Conservation (phyloP, 495 filamentous ascomycete species). For the Aspergillus baeticus region DNA sequence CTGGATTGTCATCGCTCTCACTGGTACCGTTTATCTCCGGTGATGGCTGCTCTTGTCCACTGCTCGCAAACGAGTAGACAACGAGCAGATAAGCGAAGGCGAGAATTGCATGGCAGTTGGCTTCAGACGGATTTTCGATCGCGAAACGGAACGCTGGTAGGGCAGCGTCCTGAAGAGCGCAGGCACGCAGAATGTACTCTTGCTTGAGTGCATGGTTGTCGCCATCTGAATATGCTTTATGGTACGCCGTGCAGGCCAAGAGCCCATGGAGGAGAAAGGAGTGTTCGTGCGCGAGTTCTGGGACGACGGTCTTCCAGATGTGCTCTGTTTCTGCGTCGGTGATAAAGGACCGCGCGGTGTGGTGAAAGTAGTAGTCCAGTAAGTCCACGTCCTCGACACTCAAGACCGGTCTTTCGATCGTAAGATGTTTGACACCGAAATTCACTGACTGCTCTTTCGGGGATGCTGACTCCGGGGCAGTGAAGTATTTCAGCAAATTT, state of each 20-base stretch:
- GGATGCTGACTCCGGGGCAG: conserved; percentile 4
- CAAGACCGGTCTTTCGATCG: conserved; percentile 2
- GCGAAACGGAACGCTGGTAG: conserved; percentile 31
- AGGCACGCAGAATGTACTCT: conserved; percentile 22
- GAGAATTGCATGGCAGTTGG: conserved; percentile 37
- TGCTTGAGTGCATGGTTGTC: conserved; percentile 7
- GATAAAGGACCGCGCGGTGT: conserved; percentile 21
- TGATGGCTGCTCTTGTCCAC: background rate
- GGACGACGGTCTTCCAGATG: conserved; percentile 23
- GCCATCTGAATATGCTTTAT: conserved; percentile 22
- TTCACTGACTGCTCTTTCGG: background rate
- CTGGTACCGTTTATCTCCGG: background rate
- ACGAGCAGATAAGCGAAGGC: conserved; percentile 35
- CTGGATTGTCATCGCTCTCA: too few relatives aligned
- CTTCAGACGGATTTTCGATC: conserved; percentile 16
- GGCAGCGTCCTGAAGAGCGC: conserved; percentile 28
- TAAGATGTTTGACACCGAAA: background rate
- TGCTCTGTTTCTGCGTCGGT: conserved; percentile 10
- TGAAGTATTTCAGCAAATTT: conserved; percentile 27
- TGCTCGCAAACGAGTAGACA: conserved; percentile 21
- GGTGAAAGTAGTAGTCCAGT: conserved; percentile 20
- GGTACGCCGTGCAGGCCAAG: conserved; percentile 32
- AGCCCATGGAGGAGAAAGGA: conserved; percentile 36
- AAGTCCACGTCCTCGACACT: background rate
- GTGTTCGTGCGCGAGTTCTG: conserved; percentile 19